Evolutionary conservation across 768 basidiomycete genomes (phyloP).

Genomic region (Scleroderma citrinum): DNA sequence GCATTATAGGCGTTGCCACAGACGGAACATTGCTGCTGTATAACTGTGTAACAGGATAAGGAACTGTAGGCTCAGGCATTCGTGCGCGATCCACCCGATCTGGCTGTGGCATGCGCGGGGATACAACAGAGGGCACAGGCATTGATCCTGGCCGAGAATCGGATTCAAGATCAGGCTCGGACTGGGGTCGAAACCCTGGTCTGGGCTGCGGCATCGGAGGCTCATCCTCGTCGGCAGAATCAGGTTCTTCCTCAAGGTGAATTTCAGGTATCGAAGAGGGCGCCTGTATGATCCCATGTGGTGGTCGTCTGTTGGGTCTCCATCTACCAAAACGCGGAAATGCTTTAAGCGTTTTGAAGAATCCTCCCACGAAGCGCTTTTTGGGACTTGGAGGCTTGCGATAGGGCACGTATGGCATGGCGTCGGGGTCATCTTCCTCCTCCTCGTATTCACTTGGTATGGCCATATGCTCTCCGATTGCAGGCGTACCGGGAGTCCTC

Average conservation of each 20-base stretch:
- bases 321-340: conserved; percentile 16
- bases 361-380: conserved; percentile 20
- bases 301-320: conserved; percentile 1
- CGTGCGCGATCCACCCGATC: background rate
- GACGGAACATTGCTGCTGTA: background rate
- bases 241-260: background rate
- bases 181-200: no score
- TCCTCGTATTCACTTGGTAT: conserved; percentile 15
- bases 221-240: background rate
- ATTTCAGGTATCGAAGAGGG: background rate
- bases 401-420: conserved; percentile 6
- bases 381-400: conserved; percentile 3
- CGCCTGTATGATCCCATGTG: conserved; percentile 5
- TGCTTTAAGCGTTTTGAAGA: conserved; percentile 31
- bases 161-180: background rate
- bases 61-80: background rate
- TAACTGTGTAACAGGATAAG: background rate
- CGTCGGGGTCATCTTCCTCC: background rate
- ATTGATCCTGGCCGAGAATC: background rate
- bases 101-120: background rate
- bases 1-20: background rate
- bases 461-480: conserved; percentile 25
- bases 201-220: no score
- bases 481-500: conserved; percentile 12
- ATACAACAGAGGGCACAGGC: background rate